phyloP scores from a whole-genome alignment of 305 asterid species.

The Solanum hybrid region DNA sequence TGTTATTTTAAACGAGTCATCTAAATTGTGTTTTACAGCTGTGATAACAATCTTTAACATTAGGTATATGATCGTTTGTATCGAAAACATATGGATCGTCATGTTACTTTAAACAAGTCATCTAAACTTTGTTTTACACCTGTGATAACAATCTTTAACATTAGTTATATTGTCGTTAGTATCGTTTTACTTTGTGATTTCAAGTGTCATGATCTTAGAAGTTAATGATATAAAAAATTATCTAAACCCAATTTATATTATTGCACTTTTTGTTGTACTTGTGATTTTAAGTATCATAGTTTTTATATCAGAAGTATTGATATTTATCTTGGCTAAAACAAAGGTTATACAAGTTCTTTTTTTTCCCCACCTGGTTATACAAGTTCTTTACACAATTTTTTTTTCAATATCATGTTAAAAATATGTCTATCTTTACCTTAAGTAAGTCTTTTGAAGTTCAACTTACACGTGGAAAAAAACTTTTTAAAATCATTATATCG shows the following conservation, averaged over 20 bases:
- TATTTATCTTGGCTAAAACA: not conserved
- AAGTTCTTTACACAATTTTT: too few species aligned
- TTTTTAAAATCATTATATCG: too few species aligned
- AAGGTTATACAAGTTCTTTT: not conserved
- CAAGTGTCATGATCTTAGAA: not conserved
- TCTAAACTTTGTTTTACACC: not conserved
- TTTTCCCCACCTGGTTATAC: not conserved
- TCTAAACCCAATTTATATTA: not conserved
- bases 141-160: not conserved
- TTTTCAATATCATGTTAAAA: not conserved
- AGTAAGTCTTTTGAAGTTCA: not conserved
- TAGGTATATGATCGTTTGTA: not conserved
- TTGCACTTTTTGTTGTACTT: not conserved
- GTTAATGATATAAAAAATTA: too few species aligned
- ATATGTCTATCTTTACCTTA: not conserved
- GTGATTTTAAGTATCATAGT: too few species aligned
- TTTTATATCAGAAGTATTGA: too few species aligned
- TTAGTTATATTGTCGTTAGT: not conserved
- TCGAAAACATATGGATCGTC: not conserved
- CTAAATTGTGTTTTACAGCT: not conserved
- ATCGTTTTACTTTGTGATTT: not conserved
- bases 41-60: not conserved
- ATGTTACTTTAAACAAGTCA: not conserved
- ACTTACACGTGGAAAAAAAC: too few species aligned
- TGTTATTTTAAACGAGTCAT: not conserved